Evolutionary conservation across 2,329 filamentous ascomycete genomes (phyloP).

Genomic region (Coniochaeta sp.): DNA sequence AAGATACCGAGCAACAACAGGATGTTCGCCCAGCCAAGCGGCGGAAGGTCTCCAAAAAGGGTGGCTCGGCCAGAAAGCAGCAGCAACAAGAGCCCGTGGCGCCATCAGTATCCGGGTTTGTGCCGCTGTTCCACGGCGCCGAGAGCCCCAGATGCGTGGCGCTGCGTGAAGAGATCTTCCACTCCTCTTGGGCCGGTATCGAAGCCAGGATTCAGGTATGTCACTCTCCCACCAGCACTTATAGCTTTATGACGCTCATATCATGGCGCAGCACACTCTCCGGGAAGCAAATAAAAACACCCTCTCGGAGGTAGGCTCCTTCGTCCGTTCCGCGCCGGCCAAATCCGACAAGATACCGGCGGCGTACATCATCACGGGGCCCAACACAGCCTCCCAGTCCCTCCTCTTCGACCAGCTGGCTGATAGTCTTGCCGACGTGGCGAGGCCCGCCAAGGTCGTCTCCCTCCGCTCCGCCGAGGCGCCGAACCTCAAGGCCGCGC

Average conservation of each 20-base stretch:
- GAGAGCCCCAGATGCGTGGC: conserved; percentile 42
- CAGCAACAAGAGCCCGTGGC: conserved; percentile 4
- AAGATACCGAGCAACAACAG: conserved; percentile 21
- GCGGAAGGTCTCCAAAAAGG: conserved; percentile 40
- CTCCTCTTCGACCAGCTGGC: conserved; percentile 67
- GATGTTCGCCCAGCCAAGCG: conserved; percentile 45
- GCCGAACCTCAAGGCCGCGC: conserved; percentile 63
- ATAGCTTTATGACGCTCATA: not conserved
- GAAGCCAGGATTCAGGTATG: conserved; percentile 55
- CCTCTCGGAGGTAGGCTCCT: conserved; percentile 48
- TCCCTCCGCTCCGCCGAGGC: conserved; percentile 63
- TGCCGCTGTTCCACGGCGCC: conserved; percentile 45
- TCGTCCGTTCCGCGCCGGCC: conserved; percentile 35
- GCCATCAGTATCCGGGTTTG: conserved; percentile 30
- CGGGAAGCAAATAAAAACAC: conserved; percentile 55
- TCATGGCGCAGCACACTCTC: conserved; percentile 39
- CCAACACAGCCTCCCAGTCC: conserved; percentile 69
- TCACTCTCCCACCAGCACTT: conserved; percentile 10
- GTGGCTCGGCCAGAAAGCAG: conserved; percentile 17
- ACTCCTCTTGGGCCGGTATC: conserved; percentile 57
- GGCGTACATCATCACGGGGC: conserved; percentile 69
- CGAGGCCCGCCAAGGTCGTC: conserved; percentile 50
- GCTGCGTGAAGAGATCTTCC: conserved; percentile 53
- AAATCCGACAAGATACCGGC: conserved; percentile 50
- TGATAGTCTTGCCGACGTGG: conserved; percentile 37